Evolutionary conservation across 148 eudicot species (phyloP), one percentile per base, ranked within the genome.

Genomic region (Silene conica): DNA sequence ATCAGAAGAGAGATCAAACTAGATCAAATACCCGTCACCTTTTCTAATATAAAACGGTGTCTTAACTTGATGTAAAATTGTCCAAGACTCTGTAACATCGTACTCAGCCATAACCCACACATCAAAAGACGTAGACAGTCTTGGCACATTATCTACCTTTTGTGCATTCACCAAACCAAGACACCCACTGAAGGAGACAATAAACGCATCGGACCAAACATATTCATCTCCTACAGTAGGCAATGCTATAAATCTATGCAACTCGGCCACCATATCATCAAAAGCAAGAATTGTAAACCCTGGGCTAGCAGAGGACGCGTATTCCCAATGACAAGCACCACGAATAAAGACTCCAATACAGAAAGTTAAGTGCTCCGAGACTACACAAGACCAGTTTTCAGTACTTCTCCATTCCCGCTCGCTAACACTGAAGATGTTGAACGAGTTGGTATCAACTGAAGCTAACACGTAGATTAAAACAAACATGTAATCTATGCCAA

Each of bases 361-460:
- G 3, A 10, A 20, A 8, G 9, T 9, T 1, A 22, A 0, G 1
- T 22, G 8, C 28, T 0, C 1, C 10, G 10, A 0, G 0, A 8
- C 31, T 16, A 54, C 58, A 11, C 14, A 31, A 21, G 8, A 9
- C 2, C 14, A 8, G 5, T 8, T 5, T 60, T 1, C 25, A 21
- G 0, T 11, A 10, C 12, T 22, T 22, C 63, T 60, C 63, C 63
- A 60, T 22, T 12, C 31, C 4, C 28, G 5, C 5, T 60, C 11
- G 28, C 31, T 8, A 21, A 60, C 31, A 22, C 15, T 22, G 14
- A 60, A 60, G 25, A 60, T 20, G 11, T 58, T 8, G 13, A 46
- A 46, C 52, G 52, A 46, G 0, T 31, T 31, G 34, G 34, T 5
- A 31, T 31, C 3, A 31, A 26, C 28, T 26, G 3, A 1, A 31